A percentile compares a stretch with the other conserved stretches of the same genome.
phyloP scores from a whole-genome alignment of 2,329 filamentous ascomycete genomes.

The Cordyceps farinosa region DNA sequence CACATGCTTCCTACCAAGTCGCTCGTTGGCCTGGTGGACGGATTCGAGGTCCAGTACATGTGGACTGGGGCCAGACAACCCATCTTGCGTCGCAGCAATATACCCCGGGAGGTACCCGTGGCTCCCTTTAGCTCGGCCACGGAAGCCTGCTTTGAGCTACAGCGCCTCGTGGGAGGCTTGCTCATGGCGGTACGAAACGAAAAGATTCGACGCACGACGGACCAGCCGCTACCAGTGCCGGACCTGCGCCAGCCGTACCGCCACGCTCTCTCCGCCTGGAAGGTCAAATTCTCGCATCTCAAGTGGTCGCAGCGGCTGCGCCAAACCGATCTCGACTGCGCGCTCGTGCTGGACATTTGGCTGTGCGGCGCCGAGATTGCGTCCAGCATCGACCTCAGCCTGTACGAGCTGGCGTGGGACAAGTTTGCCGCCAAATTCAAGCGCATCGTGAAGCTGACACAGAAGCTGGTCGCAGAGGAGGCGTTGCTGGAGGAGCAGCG shows the following conservation, averaged over 20 bases:
- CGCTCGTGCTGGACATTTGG: conserved; percentile 15
- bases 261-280: conserved; percentile 14
- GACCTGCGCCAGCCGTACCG: conserved; percentile 11
- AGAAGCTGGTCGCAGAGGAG: conserved; percentile 11
- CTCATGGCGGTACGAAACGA: conserved; percentile 4
- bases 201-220: conserved; percentile 23
- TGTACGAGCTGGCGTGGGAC: conserved; percentile 18
- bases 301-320: conserved; percentile 15
- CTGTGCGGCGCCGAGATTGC: conserved; percentile 16
- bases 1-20: conserved; percentile 11
- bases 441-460: conserved; percentile 12
- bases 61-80: conserved; percentile 6
- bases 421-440: conserved; percentile 6
- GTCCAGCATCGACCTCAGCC: conserved; percentile 6
- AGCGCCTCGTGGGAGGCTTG: conserved; percentile 9
- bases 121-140: conserved; percentile 13
- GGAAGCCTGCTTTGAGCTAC: conserved; percentile 17
- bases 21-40: conserved; percentile 14
- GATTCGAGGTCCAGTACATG: conserved; percentile 17
- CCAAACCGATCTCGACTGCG: conserved; percentile 15
- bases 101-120: conserved; percentile 4
- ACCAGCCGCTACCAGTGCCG: conserved; percentile 13
- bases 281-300: conserved; percentile 15
- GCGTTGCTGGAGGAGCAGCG: conserved; percentile 5
- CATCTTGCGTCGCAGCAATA: conserved; percentile 1